Conservation (phyloP, 176 grass and related monocot species). For the Elymus sibiricus region DNA sequence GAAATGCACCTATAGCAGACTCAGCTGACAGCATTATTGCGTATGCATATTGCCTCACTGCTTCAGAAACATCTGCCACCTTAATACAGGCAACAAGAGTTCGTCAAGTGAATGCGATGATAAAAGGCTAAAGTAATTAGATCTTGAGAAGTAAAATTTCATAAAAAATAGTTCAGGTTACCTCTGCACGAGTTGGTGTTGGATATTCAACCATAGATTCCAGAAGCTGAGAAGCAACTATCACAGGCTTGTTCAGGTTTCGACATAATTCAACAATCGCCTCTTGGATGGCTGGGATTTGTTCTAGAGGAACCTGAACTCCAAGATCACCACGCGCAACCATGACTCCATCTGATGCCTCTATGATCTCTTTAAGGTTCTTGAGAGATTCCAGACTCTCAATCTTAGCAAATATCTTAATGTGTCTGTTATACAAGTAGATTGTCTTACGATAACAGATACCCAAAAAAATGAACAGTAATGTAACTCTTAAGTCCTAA, state of each 20-base stretch:
- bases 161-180: conserved; percentile 15
- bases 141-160: background rate
- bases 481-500: background rate
- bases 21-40: conserved; percentile 74
- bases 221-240: conserved; percentile 82
- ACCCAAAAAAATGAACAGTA: background rate
- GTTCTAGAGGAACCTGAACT: conserved; percentile 70
- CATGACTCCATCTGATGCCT: conserved; percentile 70
- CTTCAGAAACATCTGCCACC: conserved; percentile 73
- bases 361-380: conserved; percentile 58
- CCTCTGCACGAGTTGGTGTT: conserved; percentile 69
- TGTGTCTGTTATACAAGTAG: conserved; percentile 26
- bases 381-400: conserved; percentile 64
- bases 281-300: conserved; percentile 72
- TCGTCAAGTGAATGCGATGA: background rate
- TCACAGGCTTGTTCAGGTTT: conserved; percentile 59
- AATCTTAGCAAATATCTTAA: conserved; percentile 65
- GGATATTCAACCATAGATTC: conserved; percentile 85
- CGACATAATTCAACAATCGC: conserved; percentile 51
- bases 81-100: conserved; percentile 14
- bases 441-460: background rate
- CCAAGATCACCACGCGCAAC: conserved; percentile 79
- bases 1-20: conserved; percentile 56
- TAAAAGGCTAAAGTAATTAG: background rate
- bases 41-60: conserved; percentile 60